These are phyloP conservation scores for Leccinellum luteum DNA, from an alignment of 768 basidiomycete species.

Conservation along the genomic window DNA sequence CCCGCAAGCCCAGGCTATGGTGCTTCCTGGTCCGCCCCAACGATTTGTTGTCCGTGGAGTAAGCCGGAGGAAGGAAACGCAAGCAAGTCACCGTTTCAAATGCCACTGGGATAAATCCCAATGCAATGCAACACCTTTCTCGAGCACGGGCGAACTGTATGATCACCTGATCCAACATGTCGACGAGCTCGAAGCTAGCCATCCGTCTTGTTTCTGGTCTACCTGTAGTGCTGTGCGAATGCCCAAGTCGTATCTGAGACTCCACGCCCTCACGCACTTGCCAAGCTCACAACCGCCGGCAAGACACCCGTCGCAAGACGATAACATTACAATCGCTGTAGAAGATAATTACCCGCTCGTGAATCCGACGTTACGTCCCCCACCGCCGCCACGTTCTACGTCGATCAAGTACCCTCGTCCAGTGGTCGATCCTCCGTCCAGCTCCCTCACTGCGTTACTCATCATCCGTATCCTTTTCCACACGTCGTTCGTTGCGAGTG, in stretches of 20 bases:
- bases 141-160: conserved; percentile 61
- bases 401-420: conserved; percentile 59
- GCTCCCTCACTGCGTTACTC: conserved; percentile 76
- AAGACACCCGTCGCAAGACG: conserved; percentile 69
- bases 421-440: conserved; percentile 62
- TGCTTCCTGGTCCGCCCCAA: conserved; percentile 66
- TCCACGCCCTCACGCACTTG: conserved; percentile 77
- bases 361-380: conserved; percentile 63
- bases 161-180: conserved; percentile 68
- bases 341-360: conserved; percentile 54
- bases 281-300: conserved; percentile 53
- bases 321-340: conserved; percentile 66
- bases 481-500: conserved; percentile 67
- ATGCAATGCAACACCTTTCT: conserved; percentile 47
- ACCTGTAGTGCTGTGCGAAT: conserved; percentile 52
- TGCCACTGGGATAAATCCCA: conserved; percentile 74
- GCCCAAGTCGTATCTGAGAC: conserved; percentile 52
- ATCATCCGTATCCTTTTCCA: conserved; percentile 83
- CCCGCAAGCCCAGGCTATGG: conserved; percentile 84
- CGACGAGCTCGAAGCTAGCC: conserved; percentile 39
- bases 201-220: conserved; percentile 68
- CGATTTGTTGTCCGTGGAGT: conserved; percentile 90
- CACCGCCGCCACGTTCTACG: conserved; percentile 69
- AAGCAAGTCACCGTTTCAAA: conserved; percentile 60
- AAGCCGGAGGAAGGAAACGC: conserved; percentile 58